A percentile compares a stretch with the other conserved stretches of the same genome.
Conservation (phyloP, 768 basidiomycete species). For the Hypholoma fasciculare region DNA sequence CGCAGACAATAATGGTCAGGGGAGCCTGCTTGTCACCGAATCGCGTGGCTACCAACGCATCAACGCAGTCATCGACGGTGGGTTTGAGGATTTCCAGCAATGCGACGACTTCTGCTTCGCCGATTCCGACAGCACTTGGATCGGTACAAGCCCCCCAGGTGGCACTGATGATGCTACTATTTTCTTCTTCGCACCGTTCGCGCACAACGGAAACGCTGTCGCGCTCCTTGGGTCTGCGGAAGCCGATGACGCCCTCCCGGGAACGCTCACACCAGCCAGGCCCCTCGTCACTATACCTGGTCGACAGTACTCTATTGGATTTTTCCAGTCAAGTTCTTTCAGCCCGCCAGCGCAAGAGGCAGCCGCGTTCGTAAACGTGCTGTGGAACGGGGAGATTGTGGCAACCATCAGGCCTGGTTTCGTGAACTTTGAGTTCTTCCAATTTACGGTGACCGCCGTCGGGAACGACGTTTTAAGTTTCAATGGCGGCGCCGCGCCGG, state of each 20-base stretch:
- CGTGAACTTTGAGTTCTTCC: slow-evolving; percentile 32
- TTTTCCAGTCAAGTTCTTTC: slow-evolving; percentile 40
- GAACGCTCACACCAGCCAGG: slow-evolving; percentile 31
- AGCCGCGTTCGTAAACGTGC: slow-evolving; percentile 33
- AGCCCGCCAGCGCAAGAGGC: slow-evolving; percentile 27
- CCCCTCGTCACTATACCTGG: slow-evolving; percentile 32
- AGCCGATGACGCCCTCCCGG: slow-evolving; percentile 31
- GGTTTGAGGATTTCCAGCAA: slow-evolving; percentile 40
- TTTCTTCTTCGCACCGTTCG: slow-evolving; percentile 37
- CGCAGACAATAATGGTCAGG: slow-evolving; percentile 46
- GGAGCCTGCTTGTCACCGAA: slow-evolving; percentile 41
- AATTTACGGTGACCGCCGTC: slow-evolving; percentile 29
- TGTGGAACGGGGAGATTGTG: slow-evolving; percentile 40
- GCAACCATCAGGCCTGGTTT: slow-evolving; percentile 33
- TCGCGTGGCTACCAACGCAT: slow-evolving; percentile 47
- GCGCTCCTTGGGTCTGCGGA: slow-evolving; percentile 40
- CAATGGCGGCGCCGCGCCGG: slow-evolving; percentile 41
- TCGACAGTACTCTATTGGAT: slow-evolving; percentile 33
- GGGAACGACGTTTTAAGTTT: slow-evolving; percentile 36
- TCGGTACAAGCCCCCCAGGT: slow-evolving; percentile 30
- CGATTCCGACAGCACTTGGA: slow-evolving; percentile 36
- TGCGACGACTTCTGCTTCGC: slow-evolving; percentile 44
- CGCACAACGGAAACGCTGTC: slow-evolving; percentile 35
- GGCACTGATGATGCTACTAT: slow-evolving; percentile 41
- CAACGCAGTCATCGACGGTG: slow-evolving; percentile 37